Evolutionary conservation across 345 rosid genomes (phyloP).

Genomic region (Citrus trifoliata): DNA sequence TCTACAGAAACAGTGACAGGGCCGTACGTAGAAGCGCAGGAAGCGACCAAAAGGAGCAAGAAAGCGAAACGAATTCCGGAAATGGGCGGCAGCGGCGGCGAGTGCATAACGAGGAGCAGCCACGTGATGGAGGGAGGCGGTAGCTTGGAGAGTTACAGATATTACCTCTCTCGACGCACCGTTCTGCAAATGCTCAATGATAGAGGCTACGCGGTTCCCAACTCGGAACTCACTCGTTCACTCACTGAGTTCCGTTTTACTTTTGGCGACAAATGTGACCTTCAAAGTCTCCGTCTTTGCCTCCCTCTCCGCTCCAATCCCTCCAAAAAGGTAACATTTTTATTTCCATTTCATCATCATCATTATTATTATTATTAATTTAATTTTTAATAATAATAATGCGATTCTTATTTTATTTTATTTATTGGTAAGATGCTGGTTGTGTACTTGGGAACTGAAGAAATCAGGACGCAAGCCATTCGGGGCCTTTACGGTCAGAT

Average conservation of each 20-base stretch:
- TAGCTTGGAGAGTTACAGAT: slow-evolving; percentile 22
- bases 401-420: background rate
- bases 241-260: slow-evolving; percentile 24
- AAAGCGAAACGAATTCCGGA: background rate
- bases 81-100: background rate
- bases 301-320: slow-evolving; percentile 24
- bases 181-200: slow-evolving; percentile 36
- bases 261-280: slow-evolving; percentile 23
- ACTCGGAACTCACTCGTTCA: slow-evolving; percentile 24
- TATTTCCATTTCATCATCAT: too few relatives aligned
- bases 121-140: background rate
- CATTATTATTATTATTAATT: too few relatives aligned
- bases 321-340: slow-evolving; percentile 19
- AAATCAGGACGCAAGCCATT: slow-evolving; percentile 12
- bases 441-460: slow-evolving; percentile 33
- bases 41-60: background rate
- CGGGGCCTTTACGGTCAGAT: slow-evolving; percentile 12
- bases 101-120: slow-evolving; percentile 6
- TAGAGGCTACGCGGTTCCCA: slow-evolving; percentile 31
- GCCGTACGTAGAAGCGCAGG: background rate
- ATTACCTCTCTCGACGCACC: slow-evolving; percentile 33
- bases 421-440: slow-evolving; percentile 22
- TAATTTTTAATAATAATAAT: background rate
- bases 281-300: slow-evolving; percentile 24
- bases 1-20: background rate